Base-by-base conservation (phyloP, 768 basidiomycete genomes). In the Steccherinum ochraceum region DNA sequence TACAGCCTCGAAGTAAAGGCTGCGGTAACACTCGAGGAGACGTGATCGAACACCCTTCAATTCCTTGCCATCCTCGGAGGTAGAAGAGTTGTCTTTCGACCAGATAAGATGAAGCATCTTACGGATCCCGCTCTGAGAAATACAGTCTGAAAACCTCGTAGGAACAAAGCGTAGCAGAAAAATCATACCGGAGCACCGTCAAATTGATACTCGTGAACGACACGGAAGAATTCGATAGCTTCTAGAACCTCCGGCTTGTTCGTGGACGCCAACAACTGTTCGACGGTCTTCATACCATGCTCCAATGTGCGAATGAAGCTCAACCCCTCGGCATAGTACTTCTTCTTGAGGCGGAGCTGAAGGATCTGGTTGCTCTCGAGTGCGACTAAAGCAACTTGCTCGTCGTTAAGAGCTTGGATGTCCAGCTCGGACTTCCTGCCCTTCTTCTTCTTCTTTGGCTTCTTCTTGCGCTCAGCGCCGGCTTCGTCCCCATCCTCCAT, bases 91-190 rank as follows among this genome's bases (percentile, higher is more conserved):
- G 61, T 99, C 95, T 64, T 98, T 98, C 23, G 81, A 79, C 96
- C 96, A 98, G 58, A 99, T 90, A 21, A 99, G 74, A 65, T 98
- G 96, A 12, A 99, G 65, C 95, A 98, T 97, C 61, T 85, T 91
- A 72, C 89, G 93, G 62, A 99, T 85, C 0, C 96, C 96, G 12
- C 70, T 68, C 92, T 95, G 57, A 25, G 12, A 25, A 10, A 46
- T 18, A 20, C 13, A 1, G 16, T 12, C 30, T 13, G 18, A 45
- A n/a, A n/a, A n/a, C n/a, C n/a, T n/a, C n/a, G n/a, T n/a, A n/a
- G n/a, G n/a, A n/a, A n/a, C n/a, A n/a, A n/a, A n/a, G n/a, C n/a
- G n/a, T 39, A 39, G 35, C 35, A 39, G 11, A 11, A 26, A 30
- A 11, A 21, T 21, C 74, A 39, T 42, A 90, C 89, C 67, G 88